These are phyloP conservation scores for Aspergillus incahuasiensis DNA, from an alignment of 495 filamentous ascomycete species.

Conservation along the genomic window DNA sequence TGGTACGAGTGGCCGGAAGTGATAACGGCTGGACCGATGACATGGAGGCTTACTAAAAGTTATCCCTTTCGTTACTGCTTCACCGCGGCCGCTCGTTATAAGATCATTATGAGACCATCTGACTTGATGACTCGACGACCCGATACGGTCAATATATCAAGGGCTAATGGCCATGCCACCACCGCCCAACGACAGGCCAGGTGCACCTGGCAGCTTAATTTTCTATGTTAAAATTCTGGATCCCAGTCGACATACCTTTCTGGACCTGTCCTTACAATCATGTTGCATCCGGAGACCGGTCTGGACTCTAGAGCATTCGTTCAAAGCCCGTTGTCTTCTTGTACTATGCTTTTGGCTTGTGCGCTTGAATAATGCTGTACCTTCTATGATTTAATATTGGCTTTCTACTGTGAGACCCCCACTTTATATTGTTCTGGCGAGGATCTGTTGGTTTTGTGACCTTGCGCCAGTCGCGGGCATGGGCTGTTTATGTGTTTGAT, in stretches of 20 bases:
- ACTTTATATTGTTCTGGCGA: slow-evolving; percentile 8
- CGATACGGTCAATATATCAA: neutral
- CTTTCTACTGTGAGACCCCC: slow-evolving; percentile 8
- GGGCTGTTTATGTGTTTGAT: slow-evolving; percentile 17
- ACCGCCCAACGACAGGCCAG: slow-evolving; percentile 5
- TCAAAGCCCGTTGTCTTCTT: slow-evolving; percentile 15
- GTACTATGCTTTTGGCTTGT: slow-evolving; percentile 21
- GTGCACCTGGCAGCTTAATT: slow-evolving; percentile 12
- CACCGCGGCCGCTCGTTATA: slow-evolving; percentile 9
- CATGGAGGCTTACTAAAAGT: slow-evolving; percentile 38
- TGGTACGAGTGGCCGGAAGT: slow-evolving; percentile 42
- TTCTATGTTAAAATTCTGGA: slow-evolving; percentile 24
- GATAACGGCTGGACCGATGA: slow-evolving; percentile 50
- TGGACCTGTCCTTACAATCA: neutral
- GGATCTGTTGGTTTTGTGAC: slow-evolving; percentile 11
- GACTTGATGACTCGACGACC: slow-evolving; percentile 21
- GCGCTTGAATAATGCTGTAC: slow-evolving; percentile 16
- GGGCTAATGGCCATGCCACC: slow-evolving; percentile 8
- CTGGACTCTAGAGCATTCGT: neutral
- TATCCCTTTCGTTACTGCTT: slow-evolving; percentile 4
- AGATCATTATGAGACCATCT: slow-evolving; percentile 21
- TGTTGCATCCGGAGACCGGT: neutral
- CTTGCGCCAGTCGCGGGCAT: slow-evolving; percentile 15
- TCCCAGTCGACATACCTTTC: slow-evolving; percentile 6
- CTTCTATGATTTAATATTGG: slow-evolving; percentile 10